Conservation (phyloP, 495 filamentous ascomycete genomes). For the Extremus antarcticus region DNA sequence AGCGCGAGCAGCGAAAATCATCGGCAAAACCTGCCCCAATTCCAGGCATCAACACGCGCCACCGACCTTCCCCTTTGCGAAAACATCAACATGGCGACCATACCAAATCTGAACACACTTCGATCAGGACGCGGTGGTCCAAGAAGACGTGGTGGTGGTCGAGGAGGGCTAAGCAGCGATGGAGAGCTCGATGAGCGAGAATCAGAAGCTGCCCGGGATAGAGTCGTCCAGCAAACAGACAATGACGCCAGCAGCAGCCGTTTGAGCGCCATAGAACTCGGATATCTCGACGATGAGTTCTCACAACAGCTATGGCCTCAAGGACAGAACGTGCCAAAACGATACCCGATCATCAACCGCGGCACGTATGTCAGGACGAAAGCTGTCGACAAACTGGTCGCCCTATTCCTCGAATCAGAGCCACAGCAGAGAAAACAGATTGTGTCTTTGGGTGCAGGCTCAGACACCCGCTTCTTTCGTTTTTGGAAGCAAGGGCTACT, state of each 20-base stretch:
- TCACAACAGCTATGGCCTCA: constrained; percentile 50
- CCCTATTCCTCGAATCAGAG: constrained; percentile 47
- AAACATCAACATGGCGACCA: constrained; percentile 9
- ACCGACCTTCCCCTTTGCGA: background rate
- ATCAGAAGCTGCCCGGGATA: constrained; percentile 32
- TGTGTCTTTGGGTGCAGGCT: constrained; percentile 85
- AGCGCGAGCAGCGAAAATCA: too few species aligned
- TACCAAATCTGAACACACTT: constrained; percentile 17
- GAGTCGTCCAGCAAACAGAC: constrained; percentile 76
- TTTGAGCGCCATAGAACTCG: constrained; percentile 75
- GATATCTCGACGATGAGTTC: constrained; percentile 76
- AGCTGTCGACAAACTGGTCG: constrained; percentile 71
- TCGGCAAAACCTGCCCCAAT: too few species aligned
- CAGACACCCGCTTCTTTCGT: constrained; percentile 79
- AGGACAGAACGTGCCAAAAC: constrained; percentile 31
- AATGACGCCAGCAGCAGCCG: constrained; percentile 82
- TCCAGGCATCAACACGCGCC: background rate
- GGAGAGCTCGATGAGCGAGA: background rate
- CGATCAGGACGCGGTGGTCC: constrained; percentile 8
- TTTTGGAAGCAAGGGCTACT: constrained; percentile 32
- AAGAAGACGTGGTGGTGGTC: constrained; percentile 1
- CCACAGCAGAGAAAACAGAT: constrained; percentile 55
- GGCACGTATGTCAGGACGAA: constrained; percentile 91
- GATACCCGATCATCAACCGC: constrained; percentile 86
- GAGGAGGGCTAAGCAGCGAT: background rate